Base-by-base conservation (phyloP, 2,329 filamentous ascomycete genomes). In the Curvularia verruculosa region DNA sequence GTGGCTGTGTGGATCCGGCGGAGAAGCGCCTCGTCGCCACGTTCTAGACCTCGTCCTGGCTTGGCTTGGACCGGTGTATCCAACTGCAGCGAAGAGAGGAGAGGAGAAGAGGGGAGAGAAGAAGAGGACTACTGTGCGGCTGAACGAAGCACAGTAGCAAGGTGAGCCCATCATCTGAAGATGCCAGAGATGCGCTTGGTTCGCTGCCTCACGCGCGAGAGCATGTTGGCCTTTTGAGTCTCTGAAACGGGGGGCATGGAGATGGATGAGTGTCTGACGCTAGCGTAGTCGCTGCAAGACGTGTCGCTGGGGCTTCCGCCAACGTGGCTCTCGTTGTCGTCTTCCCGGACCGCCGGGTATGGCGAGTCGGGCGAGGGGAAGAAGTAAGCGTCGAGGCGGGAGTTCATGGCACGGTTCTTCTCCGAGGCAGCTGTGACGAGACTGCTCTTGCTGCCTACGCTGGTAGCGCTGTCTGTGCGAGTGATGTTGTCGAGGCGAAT, bases 361-460 rank as follows among this genome's bases (percentile, higher is more conserved):
- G 69, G 64, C 6, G 64, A 61, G 46, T 65, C 63, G 58, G 64
- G 59, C 19, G 65, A 57, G 36, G 72, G 64, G 43, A 72, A 67
- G 58, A 77, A 72, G 69, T 77, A 77, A 21, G 73, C 70, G 45
- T 77, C 75, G n/a, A 77, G 68, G 18, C 74, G 64, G 26, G 72
- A 70, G 61, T 75, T 77, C 69, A 75, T 75, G 9, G 75, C 75
- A 21, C 71, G 66, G 62, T 76, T 77, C 71, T 75, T 76, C 68
- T 76, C 75, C 8, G 71, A 70, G 5, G 74, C 73, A 36, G 67
- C 67, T 50, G 61, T 65, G 54, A 76, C 70, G 44, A 76, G 68
- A 52, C 69, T 71, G 61, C 67, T 67, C 64, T 68, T 68, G 66
- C 65, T 68, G 48, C 67, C 67, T 21, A 75, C 69, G 58, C 74